A percentile compares a stretch with the other conserved stretches of the same genome.
Evolutionary conservation across 148 eudicot species (phyloP).

Genomic region (Rhododendron molle): DNA sequence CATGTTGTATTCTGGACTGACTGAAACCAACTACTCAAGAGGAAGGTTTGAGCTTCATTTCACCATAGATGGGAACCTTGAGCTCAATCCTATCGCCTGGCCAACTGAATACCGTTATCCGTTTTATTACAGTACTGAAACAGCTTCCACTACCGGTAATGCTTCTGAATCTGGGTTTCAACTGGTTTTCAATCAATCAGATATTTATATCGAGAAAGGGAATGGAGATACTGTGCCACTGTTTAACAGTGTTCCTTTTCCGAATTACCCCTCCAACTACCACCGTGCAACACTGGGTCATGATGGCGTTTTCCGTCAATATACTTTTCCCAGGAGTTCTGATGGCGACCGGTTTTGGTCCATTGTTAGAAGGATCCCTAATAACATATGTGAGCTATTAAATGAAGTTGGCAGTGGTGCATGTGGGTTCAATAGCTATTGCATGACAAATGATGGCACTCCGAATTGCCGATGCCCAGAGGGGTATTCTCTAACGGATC

Average conservation of each 20-base stretch:
- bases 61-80: not conserved
- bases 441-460: not conserved
- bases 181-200: not conserved
- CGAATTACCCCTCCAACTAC: not conserved
- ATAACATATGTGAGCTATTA: not conserved
- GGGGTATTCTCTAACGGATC: not conserved
- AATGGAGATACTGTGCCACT: not conserved
- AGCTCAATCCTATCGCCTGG: not conserved
- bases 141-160: not conserved
- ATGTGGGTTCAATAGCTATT: slow-evolving; percentile 11
- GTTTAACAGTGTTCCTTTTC: no score
- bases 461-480: not conserved
- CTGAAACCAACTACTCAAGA: not conserved
- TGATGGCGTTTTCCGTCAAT: not conserved
- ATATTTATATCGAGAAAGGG: not conserved
- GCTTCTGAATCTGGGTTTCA: not conserved
- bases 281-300: not conserved
- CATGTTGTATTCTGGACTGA: not conserved
- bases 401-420: not conserved
- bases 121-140: not conserved
- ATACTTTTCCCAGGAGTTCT: not conserved
- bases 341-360: not conserved
- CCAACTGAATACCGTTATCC: not conserved
- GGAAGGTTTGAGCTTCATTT: not conserved
- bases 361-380: not conserved